These are phyloP conservation scores for Saprolegnia diclina DNA, from an alignment of 352 stramenopile species.

Conservation along the genomic window DNA sequence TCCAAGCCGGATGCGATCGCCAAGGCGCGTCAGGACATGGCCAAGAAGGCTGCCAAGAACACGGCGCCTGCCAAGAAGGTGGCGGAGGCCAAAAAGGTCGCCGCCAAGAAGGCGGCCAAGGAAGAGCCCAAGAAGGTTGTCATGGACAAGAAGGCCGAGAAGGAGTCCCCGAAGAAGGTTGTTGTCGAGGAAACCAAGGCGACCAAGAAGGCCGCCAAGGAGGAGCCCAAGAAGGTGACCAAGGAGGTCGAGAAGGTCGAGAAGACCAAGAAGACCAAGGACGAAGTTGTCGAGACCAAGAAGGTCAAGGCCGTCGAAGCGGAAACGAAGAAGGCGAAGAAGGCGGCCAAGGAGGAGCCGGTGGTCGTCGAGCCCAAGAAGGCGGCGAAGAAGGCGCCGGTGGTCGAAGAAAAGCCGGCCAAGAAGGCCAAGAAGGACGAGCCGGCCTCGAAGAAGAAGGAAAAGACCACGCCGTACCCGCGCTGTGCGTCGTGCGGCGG, in stretches of 20 bases:
- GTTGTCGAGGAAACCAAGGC: slow-evolving; percentile 20
- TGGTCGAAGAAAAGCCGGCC: too few species aligned
- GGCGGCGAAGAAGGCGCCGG: slow-evolving; percentile 20
- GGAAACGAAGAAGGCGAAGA: neutral
- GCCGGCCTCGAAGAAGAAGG: neutral
- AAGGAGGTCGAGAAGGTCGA: slow-evolving; percentile 26
- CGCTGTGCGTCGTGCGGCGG: slow-evolving; percentile 59
- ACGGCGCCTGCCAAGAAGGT: neutral
- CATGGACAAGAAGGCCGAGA: slow-evolving; percentile 11
- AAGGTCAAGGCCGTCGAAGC: slow-evolving; percentile 23
- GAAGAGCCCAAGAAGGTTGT: slow-evolving; percentile 26
- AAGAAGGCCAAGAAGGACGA: slow-evolving; percentile 33
- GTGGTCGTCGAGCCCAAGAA: too few species aligned
- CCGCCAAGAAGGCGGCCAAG: slow-evolving; percentile 14
- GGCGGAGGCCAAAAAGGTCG: slow-evolving; percentile 16
- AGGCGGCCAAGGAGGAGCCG: too few species aligned
- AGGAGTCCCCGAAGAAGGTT: slow-evolving; percentile 12
- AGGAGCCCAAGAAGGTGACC: slow-evolving; percentile 28
- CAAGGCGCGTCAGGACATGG: slow-evolving; percentile 30
- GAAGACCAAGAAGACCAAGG: slow-evolving; percentile 24
- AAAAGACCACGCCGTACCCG: slow-evolving; percentile 45
- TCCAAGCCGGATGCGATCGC: slow-evolving; percentile 28
- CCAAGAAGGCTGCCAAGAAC: slow-evolving; percentile 29
- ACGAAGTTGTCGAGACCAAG: slow-evolving; percentile 19
- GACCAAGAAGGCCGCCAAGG: slow-evolving; percentile 14